Evolutionary conservation across 352 stramenopile genomes (phyloP).

Genomic region (Pythium dissotocum): DNA sequence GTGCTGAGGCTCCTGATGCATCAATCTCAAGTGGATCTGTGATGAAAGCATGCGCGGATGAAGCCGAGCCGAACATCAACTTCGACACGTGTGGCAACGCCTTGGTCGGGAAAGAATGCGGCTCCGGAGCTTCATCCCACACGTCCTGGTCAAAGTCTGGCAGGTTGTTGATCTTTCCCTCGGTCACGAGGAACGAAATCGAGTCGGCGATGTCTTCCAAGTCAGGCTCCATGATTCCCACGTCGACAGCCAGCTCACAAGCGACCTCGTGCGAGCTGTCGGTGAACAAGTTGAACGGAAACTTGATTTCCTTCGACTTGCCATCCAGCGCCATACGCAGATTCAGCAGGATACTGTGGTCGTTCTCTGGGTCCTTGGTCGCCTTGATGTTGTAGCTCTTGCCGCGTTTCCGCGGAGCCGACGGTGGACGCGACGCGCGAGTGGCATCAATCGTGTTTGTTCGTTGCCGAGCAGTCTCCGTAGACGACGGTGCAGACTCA

Average conservation of each 20-base stretch:
- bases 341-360: slow-evolving; percentile 87
- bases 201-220: slow-evolving; percentile 94
- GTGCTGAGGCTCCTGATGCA: neutral
- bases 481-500: neutral
- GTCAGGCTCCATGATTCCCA: slow-evolving; percentile 91
- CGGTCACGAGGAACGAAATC: slow-evolving; percentile 86
- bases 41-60: slow-evolving; percentile 6
- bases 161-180: slow-evolving; percentile 87
- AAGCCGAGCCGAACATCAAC: slow-evolving; percentile 51
- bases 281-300: slow-evolving; percentile 94
- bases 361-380: slow-evolving; percentile 75
- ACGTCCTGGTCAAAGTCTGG: slow-evolving; percentile 75
- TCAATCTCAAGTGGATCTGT: neutral
- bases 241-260: slow-evolving; percentile 94
- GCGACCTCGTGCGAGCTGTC: slow-evolving; percentile 94
- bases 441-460: slow-evolving; percentile 16
- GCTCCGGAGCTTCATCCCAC: slow-evolving; percentile 86
- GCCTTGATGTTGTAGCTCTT: slow-evolving; percentile 86
- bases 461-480: neutral
- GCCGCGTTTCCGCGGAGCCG: slow-evolving; percentile 48
- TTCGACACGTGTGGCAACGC: slow-evolving; percentile 80
- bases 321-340: slow-evolving; percentile 89
- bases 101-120: slow-evolving; percentile 78
- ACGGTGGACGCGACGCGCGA: slow-evolving; percentile 26
- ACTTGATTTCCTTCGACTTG: slow-evolving; percentile 96